Percentiles rank a stretch among this genome's conserved stretches.
phyloP scores from a whole-genome alignment of 2,329 filamentous ascomycete genomes.

The Stenocarpella maydis region DNA sequence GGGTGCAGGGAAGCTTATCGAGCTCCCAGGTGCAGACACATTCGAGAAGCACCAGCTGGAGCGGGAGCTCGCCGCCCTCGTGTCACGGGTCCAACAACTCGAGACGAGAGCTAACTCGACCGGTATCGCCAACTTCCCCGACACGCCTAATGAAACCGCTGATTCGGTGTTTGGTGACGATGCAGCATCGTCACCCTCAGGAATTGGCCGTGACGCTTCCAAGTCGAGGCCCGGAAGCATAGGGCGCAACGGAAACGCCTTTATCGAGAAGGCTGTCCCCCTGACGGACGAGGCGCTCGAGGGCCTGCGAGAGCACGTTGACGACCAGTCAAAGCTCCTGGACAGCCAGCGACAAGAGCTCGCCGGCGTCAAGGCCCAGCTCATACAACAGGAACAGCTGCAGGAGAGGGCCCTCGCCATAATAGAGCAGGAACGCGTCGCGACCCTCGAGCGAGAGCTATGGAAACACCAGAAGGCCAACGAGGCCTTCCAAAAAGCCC shows the following conservation, averaged over 20 bases:
- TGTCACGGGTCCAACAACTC: slow-evolving; percentile 79
- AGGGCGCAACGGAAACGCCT: slow-evolving; percentile 41
- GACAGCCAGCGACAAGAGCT: slow-evolving; percentile 87
- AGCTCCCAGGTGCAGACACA: slow-evolving; percentile 79
- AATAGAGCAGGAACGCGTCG: slow-evolving; percentile 87
- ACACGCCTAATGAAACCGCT: slow-evolving; percentile 80
- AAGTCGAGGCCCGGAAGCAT: slow-evolving; percentile 39
- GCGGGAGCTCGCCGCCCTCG: slow-evolving; percentile 81
- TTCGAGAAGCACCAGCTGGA: slow-evolving; percentile 82
- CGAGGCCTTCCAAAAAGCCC: slow-evolving; percentile 95
- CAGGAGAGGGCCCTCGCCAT: slow-evolving; percentile 84
- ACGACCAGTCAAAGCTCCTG: slow-evolving; percentile 92
- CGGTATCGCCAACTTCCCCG: slow-evolving; percentile 68
- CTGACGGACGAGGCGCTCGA: slow-evolving; percentile 85
- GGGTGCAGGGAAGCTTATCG: slow-evolving; percentile 59
- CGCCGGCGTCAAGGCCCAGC: slow-evolving; percentile 83
- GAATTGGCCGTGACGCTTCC: slow-evolving; percentile 50
- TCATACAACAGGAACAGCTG: slow-evolving; percentile 84
- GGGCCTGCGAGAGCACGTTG: slow-evolving; percentile 87
- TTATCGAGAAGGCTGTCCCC: slow-evolving; percentile 53
- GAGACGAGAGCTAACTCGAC: slow-evolving; percentile 77
- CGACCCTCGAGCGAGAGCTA: slow-evolving; percentile 88
- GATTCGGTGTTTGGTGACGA: slow-evolving; percentile 71
- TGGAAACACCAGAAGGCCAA: slow-evolving; percentile 99
- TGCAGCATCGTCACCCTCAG: slow-evolving; percentile 53